Conservation (phyloP, 345 rosid genomes). For the Arabis alpina region DNA sequence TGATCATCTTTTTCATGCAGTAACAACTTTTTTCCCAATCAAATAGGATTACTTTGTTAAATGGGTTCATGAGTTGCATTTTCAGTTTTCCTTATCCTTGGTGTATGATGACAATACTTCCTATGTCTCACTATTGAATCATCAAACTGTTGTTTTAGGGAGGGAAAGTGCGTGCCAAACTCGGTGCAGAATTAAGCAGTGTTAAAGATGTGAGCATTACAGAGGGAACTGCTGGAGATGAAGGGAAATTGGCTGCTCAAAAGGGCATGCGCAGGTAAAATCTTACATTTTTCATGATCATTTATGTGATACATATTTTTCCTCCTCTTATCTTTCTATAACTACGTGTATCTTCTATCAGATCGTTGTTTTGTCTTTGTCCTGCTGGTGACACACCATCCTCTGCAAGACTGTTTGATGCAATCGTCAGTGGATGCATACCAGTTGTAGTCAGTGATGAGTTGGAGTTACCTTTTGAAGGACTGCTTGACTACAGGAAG, state of each 20-base stretch:
- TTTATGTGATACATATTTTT: background rate
- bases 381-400: conserved; percentile 98
- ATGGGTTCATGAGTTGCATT: background rate
- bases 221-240: conserved; percentile 81
- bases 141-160: conserved; percentile 53
- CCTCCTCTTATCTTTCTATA: background rate
- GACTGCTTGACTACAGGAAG: conserved; percentile 79
- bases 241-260: conserved; percentile 78
- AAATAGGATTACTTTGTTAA: background rate
- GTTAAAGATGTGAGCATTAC: conserved; percentile 58
- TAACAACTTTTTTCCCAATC: background rate
- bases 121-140: conserved; percentile 17
- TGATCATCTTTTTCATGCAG: background rate
- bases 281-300: background rate
- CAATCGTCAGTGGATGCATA: conserved; percentile 87
- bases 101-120: background rate
- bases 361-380: conserved; percentile 77
- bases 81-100: background rate
- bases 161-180: conserved; percentile 81
- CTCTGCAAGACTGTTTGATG: conserved; percentile 88
- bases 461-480: conserved; percentile 92
- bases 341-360: conserved; percentile 34
- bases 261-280: conserved; percentile 79
- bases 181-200: conserved; percentile 63
- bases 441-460: conserved; percentile 88